phyloP scores from a whole-genome alignment of 1,284 basidiomycete genomes.

The Ceratobasidium sp. region DNA sequence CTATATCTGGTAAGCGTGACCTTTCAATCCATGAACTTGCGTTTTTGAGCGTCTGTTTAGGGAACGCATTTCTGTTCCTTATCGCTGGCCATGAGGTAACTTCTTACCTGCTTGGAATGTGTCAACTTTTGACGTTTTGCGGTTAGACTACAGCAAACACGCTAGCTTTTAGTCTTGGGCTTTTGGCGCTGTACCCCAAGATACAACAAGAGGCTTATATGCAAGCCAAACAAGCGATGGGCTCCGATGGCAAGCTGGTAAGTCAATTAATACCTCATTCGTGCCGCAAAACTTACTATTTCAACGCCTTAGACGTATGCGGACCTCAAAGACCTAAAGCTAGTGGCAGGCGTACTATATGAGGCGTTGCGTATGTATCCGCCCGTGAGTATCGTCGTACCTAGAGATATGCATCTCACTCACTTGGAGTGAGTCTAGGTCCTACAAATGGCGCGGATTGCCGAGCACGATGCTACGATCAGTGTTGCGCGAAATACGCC shows the following conservation, averaged over 20 bases:
- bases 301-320: conserved; percentile 33
- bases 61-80: conserved; percentile 27
- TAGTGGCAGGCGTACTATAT: conserved; percentile 25
- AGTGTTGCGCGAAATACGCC: conserved; percentile 21
- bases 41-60: background rate
- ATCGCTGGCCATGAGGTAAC: conserved; percentile 44
- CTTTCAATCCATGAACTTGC: background rate
- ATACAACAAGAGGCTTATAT: conserved; percentile 34
- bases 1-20: conserved; percentile 11
- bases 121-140: background rate
- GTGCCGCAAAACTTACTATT: background rate
- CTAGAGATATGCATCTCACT: background rate
- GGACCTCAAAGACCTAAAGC: conserved; percentile 36
- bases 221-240: conserved; percentile 17
- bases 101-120: too few relatives aligned
- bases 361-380: conserved; percentile 43
- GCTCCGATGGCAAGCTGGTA: conserved; percentile 13
- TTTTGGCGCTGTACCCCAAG: conserved; percentile 27
- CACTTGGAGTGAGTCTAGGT: background rate
- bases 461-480: conserved; percentile 1
- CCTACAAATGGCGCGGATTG: background rate
- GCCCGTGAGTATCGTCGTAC: background rate
- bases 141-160: conserved; percentile 39
- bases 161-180: conserved; percentile 26
- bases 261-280: background rate